A percentile compares a stretch with the other conserved stretches of the same genome.
Conservation (phyloP, 805 yeast species). For the Candida coquimbonensis region DNA sequence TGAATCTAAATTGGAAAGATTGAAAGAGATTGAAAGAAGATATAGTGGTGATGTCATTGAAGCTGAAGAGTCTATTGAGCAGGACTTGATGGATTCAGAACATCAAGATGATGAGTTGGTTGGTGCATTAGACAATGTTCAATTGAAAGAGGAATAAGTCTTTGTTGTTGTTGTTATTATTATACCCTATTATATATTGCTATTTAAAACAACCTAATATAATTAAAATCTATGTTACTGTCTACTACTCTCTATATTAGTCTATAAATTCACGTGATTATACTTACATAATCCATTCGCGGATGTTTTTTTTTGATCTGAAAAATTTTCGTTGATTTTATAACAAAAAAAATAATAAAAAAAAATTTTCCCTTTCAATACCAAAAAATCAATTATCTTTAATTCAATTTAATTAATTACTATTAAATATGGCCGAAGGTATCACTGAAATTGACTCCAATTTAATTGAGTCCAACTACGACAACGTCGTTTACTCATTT, state of each 20-base stretch:
- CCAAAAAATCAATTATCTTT: background rate
- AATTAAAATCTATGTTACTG: too few relatives aligned
- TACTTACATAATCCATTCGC: too few relatives aligned
- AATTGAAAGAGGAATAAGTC: background rate
- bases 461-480: conserved; percentile 91
- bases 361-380: background rate
- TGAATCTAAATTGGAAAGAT: conserved; percentile 11
- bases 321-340: too few relatives aligned
- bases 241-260: too few relatives aligned
- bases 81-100: conserved; percentile 6
- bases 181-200: too few relatives aligned
- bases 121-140: background rate
- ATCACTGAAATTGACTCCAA: conserved; percentile 74
- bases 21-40: conserved; percentile 16
- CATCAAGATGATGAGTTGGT: conserved; percentile 2
- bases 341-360: background rate
- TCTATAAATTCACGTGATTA: too few relatives aligned
- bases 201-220: too few relatives aligned
- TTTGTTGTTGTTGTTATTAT: background rate
- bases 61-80: conserved; percentile 2
- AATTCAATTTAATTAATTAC: background rate
- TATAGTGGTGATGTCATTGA: conserved; percentile 5
- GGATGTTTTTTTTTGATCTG: too few relatives aligned
- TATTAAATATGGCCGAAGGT: conserved; percentile 43
- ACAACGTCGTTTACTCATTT: conserved; percentile 74